Evolutionary conservation across 495 filamentous ascomycete genomes (phyloP), one percentile per base, ranked within the genome.

Genomic region (Talaromyces thailandensis): DNA sequence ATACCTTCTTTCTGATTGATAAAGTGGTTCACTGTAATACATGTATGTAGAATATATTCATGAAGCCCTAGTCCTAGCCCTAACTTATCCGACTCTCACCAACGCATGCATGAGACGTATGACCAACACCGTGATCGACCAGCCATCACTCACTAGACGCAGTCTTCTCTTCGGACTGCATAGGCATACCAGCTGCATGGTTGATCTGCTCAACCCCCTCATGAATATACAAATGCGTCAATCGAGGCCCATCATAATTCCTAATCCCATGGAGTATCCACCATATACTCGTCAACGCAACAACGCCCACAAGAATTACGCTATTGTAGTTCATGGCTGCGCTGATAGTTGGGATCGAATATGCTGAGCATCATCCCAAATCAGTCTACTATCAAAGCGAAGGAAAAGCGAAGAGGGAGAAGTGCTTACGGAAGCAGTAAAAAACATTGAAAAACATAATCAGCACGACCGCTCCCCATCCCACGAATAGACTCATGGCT

Each of bases 401-500:
- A 2, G 16, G 16, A 28, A 50, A 28, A n/a, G n/a, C n/a, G 57
- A 0, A 60, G 2, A 18, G 23, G 18, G 16, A 25, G 14, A 21
- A 16, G 31, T 24, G 50, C 58, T 60, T n/a, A 60, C 58, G 61
- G 31, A 62, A 62, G 24, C 61, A 56, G 16, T 56, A 62, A 11
- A 62, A 62, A 6, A 62, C 18, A 35, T 35, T 78, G 66, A 89
- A 91, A 2, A 86, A 71, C 1, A 77, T 66, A 58, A 92, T 93
- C 62, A 87, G 84, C 28, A 82, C 61, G 31, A 86, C 74, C 2
- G 85, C 75, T 23, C 81, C 58, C 8, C 78, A 66, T 60, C 88
- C 88, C 28, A 90, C 75, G 0, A 69, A 61, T 64, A 76, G 84
- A 0, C 86, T 88, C 2, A 77, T 67, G n/a, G 72, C 73, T 4